phyloP scores from a whole-genome alignment of 306 rosid species.

The Chamaecrista fasciculata region DNA sequence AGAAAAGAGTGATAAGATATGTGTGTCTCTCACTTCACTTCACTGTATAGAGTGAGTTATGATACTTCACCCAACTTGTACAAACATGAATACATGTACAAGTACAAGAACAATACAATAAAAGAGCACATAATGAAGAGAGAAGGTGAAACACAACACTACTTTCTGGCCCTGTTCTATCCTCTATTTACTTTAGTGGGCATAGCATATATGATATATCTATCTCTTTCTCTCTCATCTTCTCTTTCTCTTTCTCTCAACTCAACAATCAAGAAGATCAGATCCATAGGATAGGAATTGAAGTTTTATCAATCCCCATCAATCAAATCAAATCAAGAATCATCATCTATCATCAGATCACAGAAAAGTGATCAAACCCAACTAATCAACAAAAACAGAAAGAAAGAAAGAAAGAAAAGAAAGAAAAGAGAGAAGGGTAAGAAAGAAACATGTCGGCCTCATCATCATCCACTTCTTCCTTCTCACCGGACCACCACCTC shows the following conservation, averaged over 20 bases:
- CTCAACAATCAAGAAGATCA: constrained; percentile 49
- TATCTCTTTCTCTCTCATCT: constrained; percentile 3
- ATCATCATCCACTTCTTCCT: constrained; percentile 44
- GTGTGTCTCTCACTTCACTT: too few relatives aligned
- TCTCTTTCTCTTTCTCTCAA: neutral
- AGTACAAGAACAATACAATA: neutral
- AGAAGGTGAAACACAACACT: neutral
- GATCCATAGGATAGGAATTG: constrained; percentile 35
- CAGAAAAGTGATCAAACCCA: constrained; percentile 39
- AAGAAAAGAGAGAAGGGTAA: too few relatives aligned
- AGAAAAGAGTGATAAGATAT: too few relatives aligned
- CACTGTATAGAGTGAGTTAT: neutral
- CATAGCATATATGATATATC: too few relatives aligned
- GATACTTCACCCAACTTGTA: constrained; percentile 33
- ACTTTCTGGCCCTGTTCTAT: constrained; percentile 11
- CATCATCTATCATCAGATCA: neutral
- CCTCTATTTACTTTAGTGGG: constrained; percentile 9
- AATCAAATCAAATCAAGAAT: constrained; percentile 54
- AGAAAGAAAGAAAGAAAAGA: too few relatives aligned
- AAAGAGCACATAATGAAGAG: neutral
- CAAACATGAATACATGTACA: neutral
- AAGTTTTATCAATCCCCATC: constrained; percentile 50
- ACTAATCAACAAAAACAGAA: neutral
- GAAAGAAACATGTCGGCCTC: constrained; percentile 59
- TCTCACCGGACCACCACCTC: constrained; percentile 72